Conservation (phyloP, 306 rosid genomes). For the Cucurbita pepo region DNA sequence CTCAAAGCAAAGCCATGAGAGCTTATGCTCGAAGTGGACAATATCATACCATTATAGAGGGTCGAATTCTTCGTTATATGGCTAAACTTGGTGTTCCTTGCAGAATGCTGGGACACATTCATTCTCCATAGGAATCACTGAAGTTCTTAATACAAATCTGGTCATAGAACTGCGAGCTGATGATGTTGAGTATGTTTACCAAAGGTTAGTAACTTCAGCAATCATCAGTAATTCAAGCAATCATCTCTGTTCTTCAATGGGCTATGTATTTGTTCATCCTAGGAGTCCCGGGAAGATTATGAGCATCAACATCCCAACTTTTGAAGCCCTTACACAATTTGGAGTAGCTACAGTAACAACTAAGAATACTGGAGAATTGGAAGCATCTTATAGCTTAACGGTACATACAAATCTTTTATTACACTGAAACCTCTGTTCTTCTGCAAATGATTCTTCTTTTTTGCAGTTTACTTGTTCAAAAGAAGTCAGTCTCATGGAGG, state of each 20-base stretch:
- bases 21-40: too few relatives aligned
- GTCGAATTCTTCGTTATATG: neutral
- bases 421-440: neutral
- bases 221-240: neutral
- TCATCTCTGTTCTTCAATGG: neutral
- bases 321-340: slow-evolving; percentile 76
- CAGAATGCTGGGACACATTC: slow-evolving; percentile 83
- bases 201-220: slow-evolving; percentile 32
- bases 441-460: slow-evolving; percentile 7
- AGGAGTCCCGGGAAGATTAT: slow-evolving; percentile 91
- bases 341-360: slow-evolving; percentile 71
- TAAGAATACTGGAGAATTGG: slow-evolving; percentile 80
- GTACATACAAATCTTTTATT: slow-evolving; percentile 17
- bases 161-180: slow-evolving; percentile 80
- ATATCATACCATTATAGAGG: too few relatives aligned
- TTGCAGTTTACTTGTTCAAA: slow-evolving; percentile 90
- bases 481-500: slow-evolving; percentile 86
- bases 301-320: slow-evolving; percentile 64
- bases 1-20: too few relatives aligned
- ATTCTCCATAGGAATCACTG: slow-evolving; percentile 77
- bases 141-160: slow-evolving; percentile 83
- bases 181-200: slow-evolving; percentile 84
- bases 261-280: neutral
- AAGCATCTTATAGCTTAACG: slow-evolving; percentile 95
- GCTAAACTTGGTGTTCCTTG: slow-evolving; percentile 10